Base-by-base conservation (phyloP, 192 early-diverging fungal species). In the Coemansia sp. region DNA sequence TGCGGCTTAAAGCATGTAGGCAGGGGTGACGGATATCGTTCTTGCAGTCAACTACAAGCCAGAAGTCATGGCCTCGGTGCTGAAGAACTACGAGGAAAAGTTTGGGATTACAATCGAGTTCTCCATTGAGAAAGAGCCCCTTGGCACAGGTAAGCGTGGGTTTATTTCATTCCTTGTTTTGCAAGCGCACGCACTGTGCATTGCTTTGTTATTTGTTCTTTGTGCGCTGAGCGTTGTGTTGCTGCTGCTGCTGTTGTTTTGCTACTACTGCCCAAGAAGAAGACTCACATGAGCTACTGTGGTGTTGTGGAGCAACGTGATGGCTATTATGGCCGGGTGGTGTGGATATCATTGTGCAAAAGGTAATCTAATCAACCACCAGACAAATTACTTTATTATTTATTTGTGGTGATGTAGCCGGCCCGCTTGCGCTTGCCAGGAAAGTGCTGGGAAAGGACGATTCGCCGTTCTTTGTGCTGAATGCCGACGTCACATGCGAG, bases 21-120 rank as follows among this genome's bases (percentile, higher is more conserved):
- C 92, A 68, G 97, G 97, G 64, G 97, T 99, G 47, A 94, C 87
- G 38, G 96, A 99, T 81, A 93, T 99, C 54, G 95, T 99, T 7
- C 86, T 99, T 65, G 97, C 97, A 61, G 97, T 99, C 74, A 98
- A 97, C 83, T 99, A 99, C 91, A 93, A 94, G 67, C 97, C 97
- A 41, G 96, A 99, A 76, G 88, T 94, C 67, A 99, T 99, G 97
- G 95, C 93, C 8, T 81, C 89, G 2, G 89, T 93, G 44, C 92
- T 99, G 75, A 87, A 97, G 66, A 91, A 95, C 84, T 95, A 95
- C 81, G 95, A 99, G 84, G 87, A 92, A 45, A 82, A 92, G 71
- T 98, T 87, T 87, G 89, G 88, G 71, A 91, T 99, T 78, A 91
- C 85, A 66, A 99, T 99, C 64, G 93, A 92, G 37, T 98, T 99